Conservation (phyloP, 2,329 filamentous ascomycete genomes). For the Verticillium albo-atrum region DNA sequence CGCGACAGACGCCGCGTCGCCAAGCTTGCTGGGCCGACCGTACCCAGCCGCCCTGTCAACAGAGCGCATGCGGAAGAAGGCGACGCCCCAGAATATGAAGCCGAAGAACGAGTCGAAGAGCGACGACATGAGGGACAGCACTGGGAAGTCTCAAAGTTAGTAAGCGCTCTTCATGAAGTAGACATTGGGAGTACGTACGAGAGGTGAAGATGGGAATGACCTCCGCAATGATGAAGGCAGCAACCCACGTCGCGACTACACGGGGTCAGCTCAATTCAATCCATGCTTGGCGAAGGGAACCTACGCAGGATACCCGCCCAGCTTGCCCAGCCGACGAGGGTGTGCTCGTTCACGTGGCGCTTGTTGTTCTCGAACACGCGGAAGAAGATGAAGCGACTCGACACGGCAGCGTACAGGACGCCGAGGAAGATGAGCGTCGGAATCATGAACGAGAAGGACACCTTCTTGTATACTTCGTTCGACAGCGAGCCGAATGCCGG, state of each 20-base stretch:
- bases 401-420: conserved; percentile 85
- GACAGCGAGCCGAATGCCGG: conserved; percentile 84
- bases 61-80: conserved; percentile 71
- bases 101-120: conserved; percentile 92
- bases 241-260: conserved; percentile 65
- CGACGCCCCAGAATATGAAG: conserved; percentile 91
- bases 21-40: conserved; percentile 43
- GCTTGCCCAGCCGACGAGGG: conserved; percentile 70
- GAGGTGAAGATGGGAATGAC: conserved; percentile 92
- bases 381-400: conserved; percentile 88
- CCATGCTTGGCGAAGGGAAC: conserved; percentile 16
- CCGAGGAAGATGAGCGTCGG: conserved; percentile 91
- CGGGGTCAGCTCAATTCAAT: background rate
- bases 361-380: conserved; percentile 71
- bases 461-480: conserved; percentile 71
- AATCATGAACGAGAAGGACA: conserved; percentile 92
- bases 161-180: background rate
- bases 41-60: conserved; percentile 55
- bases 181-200: conserved; percentile 31
- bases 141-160: conserved; percentile 22
- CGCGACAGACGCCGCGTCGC: conserved; percentile 48
- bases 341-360: conserved; percentile 76
- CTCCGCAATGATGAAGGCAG: conserved; percentile 89
- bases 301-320: conserved; percentile 70
- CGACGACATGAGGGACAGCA: conserved; percentile 73